These are phyloP conservation scores for Solanum appendiculatum DNA, from an alignment of 257 asterid genomes.

Conservation along the genomic window DNA sequence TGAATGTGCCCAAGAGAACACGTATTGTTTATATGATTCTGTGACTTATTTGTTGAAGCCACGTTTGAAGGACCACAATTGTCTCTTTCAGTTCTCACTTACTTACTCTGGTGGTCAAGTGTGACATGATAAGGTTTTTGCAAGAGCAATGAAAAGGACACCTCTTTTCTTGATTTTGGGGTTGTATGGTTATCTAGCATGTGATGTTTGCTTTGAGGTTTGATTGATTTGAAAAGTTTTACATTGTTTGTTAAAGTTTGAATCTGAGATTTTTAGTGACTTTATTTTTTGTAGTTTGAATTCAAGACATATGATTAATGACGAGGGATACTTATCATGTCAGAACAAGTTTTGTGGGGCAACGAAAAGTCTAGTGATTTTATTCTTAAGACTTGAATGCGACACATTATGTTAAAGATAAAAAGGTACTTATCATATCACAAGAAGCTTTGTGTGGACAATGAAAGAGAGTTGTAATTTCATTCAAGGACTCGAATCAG, in stretches of 20 bases:
- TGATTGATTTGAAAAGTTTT: background rate
- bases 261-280: too few species aligned
- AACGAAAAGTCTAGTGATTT: too few species aligned
- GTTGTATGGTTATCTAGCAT: too few species aligned
- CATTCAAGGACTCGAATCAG: background rate
- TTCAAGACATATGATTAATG: background rate
- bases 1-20: background rate
- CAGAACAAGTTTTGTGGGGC: too few species aligned
- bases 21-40: background rate
- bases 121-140: background rate
- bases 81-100: background rate
- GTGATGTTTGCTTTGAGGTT: background rate
- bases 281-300: too few species aligned
- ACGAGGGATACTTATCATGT: too few species aligned
- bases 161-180: background rate
- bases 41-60: background rate
- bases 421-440: too few species aligned
- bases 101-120: background rate
- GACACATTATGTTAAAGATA: fast-evolving
- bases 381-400: too few species aligned
- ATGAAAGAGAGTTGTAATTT: too few species aligned
- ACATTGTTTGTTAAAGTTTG: background rate
- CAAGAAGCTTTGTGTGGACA: background rate
- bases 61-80: background rate
- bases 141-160: background rate